phyloP scores from a whole-genome alignment of 139 green algal genomes.

The Chlamydomonas sphaeroides region DNA sequence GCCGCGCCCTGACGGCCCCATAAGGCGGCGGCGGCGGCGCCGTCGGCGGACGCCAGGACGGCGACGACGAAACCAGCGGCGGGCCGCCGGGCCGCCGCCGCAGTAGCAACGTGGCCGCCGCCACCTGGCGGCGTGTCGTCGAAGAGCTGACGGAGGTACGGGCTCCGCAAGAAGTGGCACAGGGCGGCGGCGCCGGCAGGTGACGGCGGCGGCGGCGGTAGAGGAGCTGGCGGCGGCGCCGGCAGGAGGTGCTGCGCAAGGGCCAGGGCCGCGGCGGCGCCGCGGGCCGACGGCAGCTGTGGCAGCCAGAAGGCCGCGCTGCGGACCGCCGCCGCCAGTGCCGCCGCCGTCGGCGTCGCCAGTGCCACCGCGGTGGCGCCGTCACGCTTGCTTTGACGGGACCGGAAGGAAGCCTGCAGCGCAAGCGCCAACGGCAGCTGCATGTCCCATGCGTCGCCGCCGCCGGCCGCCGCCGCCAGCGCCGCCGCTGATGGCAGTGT shows the following conservation, averaged over 20 bases:
- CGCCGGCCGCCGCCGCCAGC: background rate
- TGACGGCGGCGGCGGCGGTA: background rate
- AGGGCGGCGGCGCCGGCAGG: background rate
- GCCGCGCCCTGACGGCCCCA: too few species aligned
- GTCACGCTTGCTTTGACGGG: background rate
- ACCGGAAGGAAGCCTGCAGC: background rate
- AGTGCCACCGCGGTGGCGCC: background rate
- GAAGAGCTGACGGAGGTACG: too few species aligned
- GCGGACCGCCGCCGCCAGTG: background rate
- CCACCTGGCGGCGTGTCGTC: too few species aligned
- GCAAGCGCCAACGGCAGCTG: background rate
- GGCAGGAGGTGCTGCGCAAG: conserved; percentile 6
- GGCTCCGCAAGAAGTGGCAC: background rate
- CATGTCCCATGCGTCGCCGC: background rate
- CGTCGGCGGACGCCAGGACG: too few species aligned
- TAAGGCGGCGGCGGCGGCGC: too few species aligned
- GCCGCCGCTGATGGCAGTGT: background rate
- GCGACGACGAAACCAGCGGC: too few species aligned
- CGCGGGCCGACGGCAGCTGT: background rate
- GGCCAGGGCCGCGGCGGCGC: background rate
- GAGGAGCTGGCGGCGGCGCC: background rate
- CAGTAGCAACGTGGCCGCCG: too few species aligned
- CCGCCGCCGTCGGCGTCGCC: background rate
- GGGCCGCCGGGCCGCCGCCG: too few species aligned
- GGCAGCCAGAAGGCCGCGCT: conserved; percentile 13